Conservation (phyloP, 2,329 filamentous ascomycete genomes). For the Stachybotrys chlorohalonatus region DNA sequence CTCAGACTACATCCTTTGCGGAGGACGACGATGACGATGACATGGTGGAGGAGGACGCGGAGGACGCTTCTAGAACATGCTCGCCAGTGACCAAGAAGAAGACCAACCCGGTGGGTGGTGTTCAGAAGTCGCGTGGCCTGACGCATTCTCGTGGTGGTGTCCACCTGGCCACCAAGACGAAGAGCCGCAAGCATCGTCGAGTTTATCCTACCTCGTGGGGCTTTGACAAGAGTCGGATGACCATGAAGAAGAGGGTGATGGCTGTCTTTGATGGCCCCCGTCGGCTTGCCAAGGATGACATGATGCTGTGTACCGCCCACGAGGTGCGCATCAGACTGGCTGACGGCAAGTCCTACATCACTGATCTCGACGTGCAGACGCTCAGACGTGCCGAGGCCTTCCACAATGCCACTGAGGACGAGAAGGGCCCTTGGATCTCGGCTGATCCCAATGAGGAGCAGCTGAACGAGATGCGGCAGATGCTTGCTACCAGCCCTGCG, state of each 20-base stretch:
- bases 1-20: slow-evolving; percentile 24
- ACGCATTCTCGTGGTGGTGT: slow-evolving; percentile 72
- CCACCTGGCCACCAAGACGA: slow-evolving; percentile 43
- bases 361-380: slow-evolving; percentile 87
- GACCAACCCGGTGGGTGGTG: slow-evolving; percentile 44
- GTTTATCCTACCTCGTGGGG: slow-evolving; percentile 95
- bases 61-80: slow-evolving; percentile 37
- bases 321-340: slow-evolving; percentile 80
- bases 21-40: slow-evolving; percentile 47
- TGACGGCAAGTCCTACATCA: slow-evolving; percentile 73
- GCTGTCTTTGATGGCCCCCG: slow-evolving; percentile 85
- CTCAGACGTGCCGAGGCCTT: slow-evolving; percentile 82
- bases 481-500: slow-evolving; percentile 14
- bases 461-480: slow-evolving; percentile 49
- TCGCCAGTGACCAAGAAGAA: slow-evolving; percentile 35
- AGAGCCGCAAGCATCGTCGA: slow-evolving; percentile 80
- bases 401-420: slow-evolving; percentile 68
- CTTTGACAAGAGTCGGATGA: slow-evolving; percentile 86
- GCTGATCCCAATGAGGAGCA: slow-evolving; percentile 59
- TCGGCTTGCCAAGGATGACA: slow-evolving; percentile 92
- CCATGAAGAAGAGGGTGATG: slow-evolving; percentile 94
- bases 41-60: slow-evolving; percentile 40
- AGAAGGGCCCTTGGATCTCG: slow-evolving; percentile 77
- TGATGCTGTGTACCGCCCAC: slow-evolving; percentile 94
- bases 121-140: slow-evolving; percentile 61